Percentiles rank a stretch among this genome's conserved stretches.
These are phyloP conservation scores for Psilocybe cyanescens DNA, from an alignment of 768 basidiomycete species.

Conservation along the genomic window DNA sequence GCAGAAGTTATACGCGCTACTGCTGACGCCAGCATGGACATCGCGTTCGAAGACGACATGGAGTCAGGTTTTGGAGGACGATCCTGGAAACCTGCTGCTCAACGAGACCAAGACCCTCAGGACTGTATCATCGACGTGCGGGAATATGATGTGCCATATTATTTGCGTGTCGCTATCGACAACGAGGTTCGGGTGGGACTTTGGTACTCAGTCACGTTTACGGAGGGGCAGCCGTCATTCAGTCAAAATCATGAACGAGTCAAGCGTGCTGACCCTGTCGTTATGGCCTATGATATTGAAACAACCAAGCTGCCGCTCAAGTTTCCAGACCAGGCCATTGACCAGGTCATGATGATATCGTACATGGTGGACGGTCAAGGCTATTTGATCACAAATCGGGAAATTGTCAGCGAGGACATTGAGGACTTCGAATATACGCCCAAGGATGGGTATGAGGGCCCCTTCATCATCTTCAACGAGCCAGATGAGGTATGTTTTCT, in stretches of 20 bases:
- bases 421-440: constrained; percentile 99
- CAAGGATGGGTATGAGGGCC: constrained; percentile 96
- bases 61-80: constrained; percentile 42
- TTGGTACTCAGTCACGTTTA: constrained; percentile 94
- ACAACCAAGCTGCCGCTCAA: constrained; percentile 99
- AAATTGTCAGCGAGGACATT: constrained; percentile 96
- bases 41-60: constrained; percentile 67
- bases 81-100: constrained; percentile 27
- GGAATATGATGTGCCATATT: constrained; percentile 97
- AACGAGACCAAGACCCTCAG: constrained; percentile 77
- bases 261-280: constrained; percentile 98
- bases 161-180: constrained; percentile 98
- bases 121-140: constrained; percentile 94
- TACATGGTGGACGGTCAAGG: constrained; percentile 99
- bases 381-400: constrained; percentile 95
- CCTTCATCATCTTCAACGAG: constrained; percentile 95
- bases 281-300: constrained; percentile 99
- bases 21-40: constrained; percentile 64
- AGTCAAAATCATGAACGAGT: constrained; percentile 79
- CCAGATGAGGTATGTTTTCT: constrained; percentile 74
- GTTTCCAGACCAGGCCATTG: constrained; percentile 93
- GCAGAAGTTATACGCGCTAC: constrained; percentile 92
- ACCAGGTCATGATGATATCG: constrained; percentile 99
- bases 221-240: constrained; percentile 78
- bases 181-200: constrained; percentile 96